Evolutionary conservation across 2,329 filamentous ascomycete species (phyloP).

Genomic region (Domatiomyces globalis): DNA sequence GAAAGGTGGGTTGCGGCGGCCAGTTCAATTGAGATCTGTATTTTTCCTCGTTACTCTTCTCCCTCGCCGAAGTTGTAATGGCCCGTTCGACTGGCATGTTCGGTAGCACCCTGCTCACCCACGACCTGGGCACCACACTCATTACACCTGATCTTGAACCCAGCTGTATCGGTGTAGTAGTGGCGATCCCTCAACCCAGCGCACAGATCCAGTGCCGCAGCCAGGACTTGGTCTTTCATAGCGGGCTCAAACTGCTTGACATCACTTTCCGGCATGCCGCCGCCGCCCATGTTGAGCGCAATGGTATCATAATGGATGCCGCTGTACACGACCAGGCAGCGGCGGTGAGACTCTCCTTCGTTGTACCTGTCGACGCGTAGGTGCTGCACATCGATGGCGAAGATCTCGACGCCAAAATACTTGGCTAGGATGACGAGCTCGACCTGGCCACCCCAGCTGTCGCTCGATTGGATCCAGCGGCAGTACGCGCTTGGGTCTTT

Average conservation of each 20-base stretch:
- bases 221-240: slow-evolving; percentile 38
- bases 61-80: slow-evolving; percentile 38
- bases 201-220: slow-evolving; percentile 51
- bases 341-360: slow-evolving; percentile 53
- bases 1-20: too few species aligned
- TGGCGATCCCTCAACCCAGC: slow-evolving; percentile 53
- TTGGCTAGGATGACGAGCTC: slow-evolving; percentile 75
- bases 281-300: slow-evolving; percentile 53
- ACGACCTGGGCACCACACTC: slow-evolving; percentile 32
- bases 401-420: slow-evolving; percentile 74
- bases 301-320: slow-evolving; percentile 91
- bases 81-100: slow-evolving; percentile 34
- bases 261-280: slow-evolving; percentile 59
- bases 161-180: slow-evolving; percentile 80
- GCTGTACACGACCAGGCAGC: slow-evolving; percentile 66
- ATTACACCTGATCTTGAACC: slow-evolving; percentile 66
- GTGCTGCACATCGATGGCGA: slow-evolving; percentile 64
- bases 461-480: slow-evolving; percentile 60
- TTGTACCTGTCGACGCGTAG: slow-evolving; percentile 62
- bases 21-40: too few species aligned
- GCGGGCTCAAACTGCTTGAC: slow-evolving; percentile 55
- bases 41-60: neutral
- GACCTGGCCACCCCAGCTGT: slow-evolving; percentile 84
- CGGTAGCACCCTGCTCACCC: slow-evolving; percentile 33
- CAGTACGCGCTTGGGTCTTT: slow-evolving; percentile 59